A percentile compares a stretch with the other conserved stretches of the same genome.
Evolutionary conservation across 108 stramenopile genomes (phyloP).

Genomic region (Cyclotella cryptica): DNA sequence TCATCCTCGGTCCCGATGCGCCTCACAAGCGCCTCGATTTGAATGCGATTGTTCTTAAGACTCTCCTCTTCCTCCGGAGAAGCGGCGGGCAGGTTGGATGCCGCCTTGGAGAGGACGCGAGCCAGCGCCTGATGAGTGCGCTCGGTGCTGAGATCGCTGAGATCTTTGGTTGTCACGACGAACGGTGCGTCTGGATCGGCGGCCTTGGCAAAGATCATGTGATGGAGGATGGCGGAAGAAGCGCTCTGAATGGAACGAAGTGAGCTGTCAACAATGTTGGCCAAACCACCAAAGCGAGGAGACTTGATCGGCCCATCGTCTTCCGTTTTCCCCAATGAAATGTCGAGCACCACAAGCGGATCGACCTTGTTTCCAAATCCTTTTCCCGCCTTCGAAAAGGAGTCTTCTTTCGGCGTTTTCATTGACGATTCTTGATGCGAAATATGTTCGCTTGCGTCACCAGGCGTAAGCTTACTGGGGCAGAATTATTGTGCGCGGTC

Average conservation of each 20-base stretch:
- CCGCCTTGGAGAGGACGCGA: conserved; percentile 66
- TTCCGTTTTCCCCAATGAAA: conserved; percentile 19
- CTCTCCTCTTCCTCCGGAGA: conserved; percentile 22
- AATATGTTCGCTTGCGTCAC: background rate
- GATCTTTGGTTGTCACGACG: conserved; percentile 50
- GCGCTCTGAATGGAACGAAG: conserved; percentile 51
- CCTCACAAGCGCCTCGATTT: conserved; percentile 63
- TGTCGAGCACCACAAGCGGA: background rate
- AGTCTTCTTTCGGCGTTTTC: background rate
- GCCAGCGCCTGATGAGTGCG: conserved; percentile 68
- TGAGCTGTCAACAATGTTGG: conserved; percentile 51
- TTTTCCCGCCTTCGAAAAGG: background rate
- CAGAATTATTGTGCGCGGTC: background rate
- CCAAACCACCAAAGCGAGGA: conserved; percentile 66
- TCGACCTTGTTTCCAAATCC: background rate
- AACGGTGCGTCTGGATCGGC: conserved; percentile 35
- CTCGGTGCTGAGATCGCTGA: conserved; percentile 65
- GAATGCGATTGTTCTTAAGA: conserved; percentile 27
- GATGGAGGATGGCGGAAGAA: conserved; percentile 29
- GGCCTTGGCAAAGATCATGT: conserved; percentile 33
- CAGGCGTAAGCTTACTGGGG: too few species aligned
- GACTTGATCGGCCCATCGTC: conserved; percentile 4
- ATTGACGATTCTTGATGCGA: background rate
- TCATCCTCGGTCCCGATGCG: conserved; percentile 57
- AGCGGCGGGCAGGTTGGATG: conserved; percentile 26